These are phyloP conservation scores for Hypoxylon rubiginosum DNA, from an alignment of 2,329 filamentous ascomycete species.

Conservation along the genomic window DNA sequence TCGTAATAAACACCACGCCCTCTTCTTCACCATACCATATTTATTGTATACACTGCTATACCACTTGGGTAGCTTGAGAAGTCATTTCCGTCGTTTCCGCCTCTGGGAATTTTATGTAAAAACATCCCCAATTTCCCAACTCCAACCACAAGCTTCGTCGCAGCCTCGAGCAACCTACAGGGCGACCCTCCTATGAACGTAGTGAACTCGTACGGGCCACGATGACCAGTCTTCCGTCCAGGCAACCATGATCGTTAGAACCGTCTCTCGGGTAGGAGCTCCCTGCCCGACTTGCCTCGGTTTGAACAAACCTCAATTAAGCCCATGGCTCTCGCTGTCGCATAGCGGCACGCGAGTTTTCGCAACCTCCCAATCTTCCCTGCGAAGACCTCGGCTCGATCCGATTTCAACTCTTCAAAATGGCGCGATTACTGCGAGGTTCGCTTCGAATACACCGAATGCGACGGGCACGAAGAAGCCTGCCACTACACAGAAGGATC, in stretches of 20 bases:
- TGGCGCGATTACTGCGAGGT: slow-evolving; percentile 30
- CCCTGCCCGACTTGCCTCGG: slow-evolving; percentile 43
- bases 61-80: not conserved
- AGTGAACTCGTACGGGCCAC: slow-evolving; percentile 15
- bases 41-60: not conserved
- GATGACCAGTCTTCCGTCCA: slow-evolving; percentile 35
- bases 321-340: slow-evolving; percentile 25
- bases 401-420: slow-evolving; percentile 22
- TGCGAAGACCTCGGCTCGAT: slow-evolving; percentile 28
- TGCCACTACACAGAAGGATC: slow-evolving; percentile 57
- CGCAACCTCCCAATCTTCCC: slow-evolving; percentile 43
- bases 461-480: slow-evolving; percentile 38
- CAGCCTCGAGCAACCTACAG: not conserved
- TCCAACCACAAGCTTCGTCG: not conserved
- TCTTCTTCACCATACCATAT: not conserved
- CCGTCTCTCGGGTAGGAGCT: slow-evolving; percentile 41
- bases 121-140: not conserved
- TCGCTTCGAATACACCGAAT: slow-evolving; percentile 14
- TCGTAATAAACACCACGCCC: not conserved
- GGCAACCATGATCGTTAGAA: slow-evolving; percentile 47
- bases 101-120: not conserved
- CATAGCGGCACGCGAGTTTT: slow-evolving; percentile 37
- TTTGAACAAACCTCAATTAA: slow-evolving; percentile 31
- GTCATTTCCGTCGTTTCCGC: slow-evolving; percentile 17
- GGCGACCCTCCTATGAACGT: slow-evolving; percentile 2